Evolutionary conservation across 345 rosid genomes (phyloP).

Genomic region (Lumnitzera racemosa): DNA sequence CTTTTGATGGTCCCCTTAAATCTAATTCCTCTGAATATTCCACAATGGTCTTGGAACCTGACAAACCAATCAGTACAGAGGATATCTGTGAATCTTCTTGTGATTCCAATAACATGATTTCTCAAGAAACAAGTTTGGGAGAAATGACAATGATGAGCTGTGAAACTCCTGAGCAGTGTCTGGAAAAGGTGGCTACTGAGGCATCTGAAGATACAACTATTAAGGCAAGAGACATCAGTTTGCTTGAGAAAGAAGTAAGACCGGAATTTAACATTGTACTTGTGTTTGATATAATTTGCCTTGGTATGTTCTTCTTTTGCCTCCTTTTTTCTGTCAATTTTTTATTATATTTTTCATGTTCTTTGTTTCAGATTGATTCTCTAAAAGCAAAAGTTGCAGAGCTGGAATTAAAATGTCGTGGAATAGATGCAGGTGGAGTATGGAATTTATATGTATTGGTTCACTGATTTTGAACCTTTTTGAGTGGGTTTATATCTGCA

Average conservation of each 20-base stretch:
- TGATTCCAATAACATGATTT: slow-evolving; percentile 14
- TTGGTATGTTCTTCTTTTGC: background rate
- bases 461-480: slow-evolving; percentile 4
- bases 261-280: too few species aligned
- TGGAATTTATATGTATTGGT: slow-evolving; percentile 4
- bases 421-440: slow-evolving; percentile 16
- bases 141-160: slow-evolving; percentile 19
- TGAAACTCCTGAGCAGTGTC: slow-evolving; percentile 14
- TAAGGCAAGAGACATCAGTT: slow-evolving; percentile 31
- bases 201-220: slow-evolving; percentile 17
- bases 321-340: background rate
- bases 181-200: slow-evolving; percentile 23
- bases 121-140: slow-evolving; percentile 19
- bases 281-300: too few species aligned
- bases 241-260: slow-evolving; percentile 63
- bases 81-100: slow-evolving; percentile 18
- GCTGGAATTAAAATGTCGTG: slow-evolving; percentile 36
- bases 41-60: slow-evolving; percentile 10
- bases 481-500: background rate
- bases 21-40: slow-evolving; percentile 21
- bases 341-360: too few species aligned
- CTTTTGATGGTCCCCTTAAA: slow-evolving; percentile 15
- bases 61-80: slow-evolving; percentile 22
- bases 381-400: slow-evolving; percentile 62
- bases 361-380: slow-evolving; percentile 45